These are phyloP conservation scores for Collybia sp. DNA, from an alignment of 768 basidiomycete species.

Conservation along the genomic window DNA sequence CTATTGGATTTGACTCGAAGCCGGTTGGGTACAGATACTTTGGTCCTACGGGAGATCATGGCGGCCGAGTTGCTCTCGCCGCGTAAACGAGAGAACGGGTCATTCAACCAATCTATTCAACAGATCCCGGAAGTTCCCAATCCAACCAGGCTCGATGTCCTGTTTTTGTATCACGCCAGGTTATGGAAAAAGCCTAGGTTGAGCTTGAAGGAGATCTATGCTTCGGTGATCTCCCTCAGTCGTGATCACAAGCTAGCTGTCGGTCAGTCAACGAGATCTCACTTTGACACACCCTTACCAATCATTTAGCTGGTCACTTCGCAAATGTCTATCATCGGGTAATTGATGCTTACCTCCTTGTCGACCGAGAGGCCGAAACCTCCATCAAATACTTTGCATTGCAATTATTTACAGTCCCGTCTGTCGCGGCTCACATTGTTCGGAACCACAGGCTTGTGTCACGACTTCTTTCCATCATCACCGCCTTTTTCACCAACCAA, in stretches of 20 bases:
- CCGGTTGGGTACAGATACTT: conserved; percentile 60
- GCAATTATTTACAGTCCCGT: conserved; percentile 90
- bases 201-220: conserved; percentile 80
- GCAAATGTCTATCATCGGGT: conserved; percentile 81
- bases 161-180: conserved; percentile 78
- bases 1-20: conserved; percentile 74
- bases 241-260: conserved; percentile 72
- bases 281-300: background rate
- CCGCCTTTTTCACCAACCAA: conserved; percentile 91
- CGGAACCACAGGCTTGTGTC: conserved; percentile 68
- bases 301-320: conserved; percentile 67
- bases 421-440: conserved; percentile 76
- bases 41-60: conserved; percentile 69
- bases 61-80: conserved; percentile 65
- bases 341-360: conserved; percentile 86
- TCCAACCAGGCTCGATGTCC: conserved; percentile 63
- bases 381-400: conserved; percentile 92
- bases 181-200: conserved; percentile 84
- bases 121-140: conserved; percentile 41
- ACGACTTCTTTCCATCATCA: conserved; percentile 78
- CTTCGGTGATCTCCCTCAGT: conserved; percentile 65
- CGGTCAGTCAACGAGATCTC: conserved; percentile 42
- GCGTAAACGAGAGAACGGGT: conserved; percentile 46
- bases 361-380: conserved; percentile 92
- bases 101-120: conserved; percentile 33